These are phyloP conservation scores for Prinsepia uniflora DNA, from an alignment of 306 rosid genomes.

Conservation along the genomic window DNA sequence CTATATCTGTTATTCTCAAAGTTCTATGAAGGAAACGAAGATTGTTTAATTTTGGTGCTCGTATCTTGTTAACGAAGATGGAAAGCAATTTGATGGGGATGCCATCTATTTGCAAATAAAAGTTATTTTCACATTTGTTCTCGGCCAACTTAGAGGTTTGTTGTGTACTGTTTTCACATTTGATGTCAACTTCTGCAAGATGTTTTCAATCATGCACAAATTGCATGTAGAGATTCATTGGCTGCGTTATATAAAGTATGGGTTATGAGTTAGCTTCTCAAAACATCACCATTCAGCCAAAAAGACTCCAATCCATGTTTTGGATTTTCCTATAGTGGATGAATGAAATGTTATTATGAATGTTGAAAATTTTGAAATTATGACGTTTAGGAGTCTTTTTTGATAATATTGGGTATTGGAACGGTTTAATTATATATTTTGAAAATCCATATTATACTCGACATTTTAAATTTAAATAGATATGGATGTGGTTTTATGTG, in stretches of 20 bases:
- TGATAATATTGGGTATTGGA: too few species aligned
- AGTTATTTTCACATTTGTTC: slow-evolving; percentile 25
- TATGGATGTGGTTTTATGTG: too few species aligned
- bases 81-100: slow-evolving; percentile 27
- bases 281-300: too few species aligned
- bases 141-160: background rate
- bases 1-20: slow-evolving; percentile 20
- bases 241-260: background rate
- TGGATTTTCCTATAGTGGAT: too few species aligned
- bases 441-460: too few species aligned
- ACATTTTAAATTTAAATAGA: too few species aligned
- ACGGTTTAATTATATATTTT: too few species aligned
- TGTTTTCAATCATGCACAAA: background rate
- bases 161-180: background rate
- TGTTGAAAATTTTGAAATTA: too few species aligned
- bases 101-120: slow-evolving; percentile 68
- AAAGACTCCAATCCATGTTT: too few species aligned
- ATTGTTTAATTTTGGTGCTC: slow-evolving; percentile 34
- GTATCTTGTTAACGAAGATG: slow-evolving; percentile 31
- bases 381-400: too few species aligned
- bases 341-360: too few species aligned
- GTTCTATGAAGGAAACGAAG: slow-evolving; percentile 18
- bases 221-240: background rate
- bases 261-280: too few species aligned
- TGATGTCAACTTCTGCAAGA: slow-evolving; percentile 11